Evolutionary conservation across 306 rosid genomes (phyloP), one percentile per base, ranked within the genome.

Genomic region (Cucurbita pepo): DNA sequence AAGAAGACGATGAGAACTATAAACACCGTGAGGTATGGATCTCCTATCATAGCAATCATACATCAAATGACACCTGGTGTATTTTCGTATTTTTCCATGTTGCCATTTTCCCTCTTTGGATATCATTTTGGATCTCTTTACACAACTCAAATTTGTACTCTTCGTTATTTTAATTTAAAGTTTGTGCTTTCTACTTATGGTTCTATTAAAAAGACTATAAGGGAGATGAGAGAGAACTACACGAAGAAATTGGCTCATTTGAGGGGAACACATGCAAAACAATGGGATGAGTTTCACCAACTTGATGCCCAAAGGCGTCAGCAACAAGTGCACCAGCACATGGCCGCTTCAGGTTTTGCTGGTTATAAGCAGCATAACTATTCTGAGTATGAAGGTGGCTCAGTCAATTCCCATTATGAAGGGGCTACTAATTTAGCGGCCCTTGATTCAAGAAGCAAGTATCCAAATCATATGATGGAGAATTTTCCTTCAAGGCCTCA

Each of bases 1-100:
- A 91, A 84, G 99, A 89, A 85, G 97, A 91, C 84, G 97, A 91
- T 78, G 99, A 95, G 81, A 91, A 87, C 78, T 83, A 82, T 76
- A 89, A 79, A 87, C 96, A 95, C 81, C 95, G 97, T 47, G 97
- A 91, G 99, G 99, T 95, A 87, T 78, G 84, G 52, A 54, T 69
- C 56, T 72, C 21, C 52, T 53, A 57, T 47, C 25, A 36, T 69
- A 71, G 25, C 59, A 57, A 73, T 63, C 70, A 72, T 43, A 6
- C 75, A 53, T 66, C 71, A 40, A 71, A 72, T 80, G 72, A 47
- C 63, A 25, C 65, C 64, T 69, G 73, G 65, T 66, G 69, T 51
- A 30, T 55, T 58, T 50, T 50, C 11, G 21, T 16, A 8, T 25
- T 48, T 60, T 30, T 9, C 44, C 9, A 14, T 77, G 65, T 56